A percentile compares a stretch with the other conserved stretches of the same genome.
These are phyloP conservation scores for Stropharia rugosoannulata DNA, from an alignment of 768 basidiomycete species.

Conservation along the genomic window DNA sequence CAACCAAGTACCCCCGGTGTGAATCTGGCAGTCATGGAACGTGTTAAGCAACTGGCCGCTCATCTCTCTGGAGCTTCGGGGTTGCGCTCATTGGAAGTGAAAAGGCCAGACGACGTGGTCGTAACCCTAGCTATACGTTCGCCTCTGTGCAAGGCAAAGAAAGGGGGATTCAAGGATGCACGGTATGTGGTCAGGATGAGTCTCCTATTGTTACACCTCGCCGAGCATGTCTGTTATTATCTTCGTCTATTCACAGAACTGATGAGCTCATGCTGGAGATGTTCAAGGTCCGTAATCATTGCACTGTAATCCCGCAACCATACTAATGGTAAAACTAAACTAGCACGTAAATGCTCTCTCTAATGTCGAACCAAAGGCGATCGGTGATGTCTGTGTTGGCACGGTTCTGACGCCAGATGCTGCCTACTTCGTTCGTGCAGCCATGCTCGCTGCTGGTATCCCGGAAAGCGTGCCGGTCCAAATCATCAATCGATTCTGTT, in stretches of 20 bases:
- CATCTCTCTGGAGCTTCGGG: constrained; percentile 51
- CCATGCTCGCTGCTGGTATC: constrained; percentile 78
- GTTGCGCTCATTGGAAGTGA: constrained; percentile 51
- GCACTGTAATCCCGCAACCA: neutral
- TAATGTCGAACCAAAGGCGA: constrained; percentile 57
- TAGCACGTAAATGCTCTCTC: constrained; percentile 62
- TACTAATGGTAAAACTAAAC: neutral
- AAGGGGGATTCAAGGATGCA: constrained; percentile 74
- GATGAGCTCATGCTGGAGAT: constrained; percentile 83
- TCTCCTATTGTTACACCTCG: neutral
- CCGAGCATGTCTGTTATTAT: neutral
- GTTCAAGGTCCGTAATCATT: constrained; percentile 53
- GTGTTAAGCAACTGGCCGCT: constrained; percentile 63
- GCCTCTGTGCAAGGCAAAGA: constrained; percentile 73
- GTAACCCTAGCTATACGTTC: constrained; percentile 80
- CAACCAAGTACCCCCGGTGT: neutral
- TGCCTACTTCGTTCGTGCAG: constrained; percentile 68
- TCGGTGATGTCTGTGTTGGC: constrained; percentile 81
- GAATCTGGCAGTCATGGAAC: constrained; percentile 45
- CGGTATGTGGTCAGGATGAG: constrained; percentile 34
- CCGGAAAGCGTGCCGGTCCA: constrained; percentile 78
- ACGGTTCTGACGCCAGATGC: constrained; percentile 68
- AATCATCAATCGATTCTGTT: constrained; percentile 78
- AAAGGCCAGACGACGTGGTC: constrained; percentile 76
- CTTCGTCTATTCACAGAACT: constrained; percentile 38